Percentiles rank a stretch among this genome's conserved stretches.
Evolutionary conservation across 495 filamentous ascomycete genomes (phyloP).

Genomic region (Oidiodendron maius): DNA sequence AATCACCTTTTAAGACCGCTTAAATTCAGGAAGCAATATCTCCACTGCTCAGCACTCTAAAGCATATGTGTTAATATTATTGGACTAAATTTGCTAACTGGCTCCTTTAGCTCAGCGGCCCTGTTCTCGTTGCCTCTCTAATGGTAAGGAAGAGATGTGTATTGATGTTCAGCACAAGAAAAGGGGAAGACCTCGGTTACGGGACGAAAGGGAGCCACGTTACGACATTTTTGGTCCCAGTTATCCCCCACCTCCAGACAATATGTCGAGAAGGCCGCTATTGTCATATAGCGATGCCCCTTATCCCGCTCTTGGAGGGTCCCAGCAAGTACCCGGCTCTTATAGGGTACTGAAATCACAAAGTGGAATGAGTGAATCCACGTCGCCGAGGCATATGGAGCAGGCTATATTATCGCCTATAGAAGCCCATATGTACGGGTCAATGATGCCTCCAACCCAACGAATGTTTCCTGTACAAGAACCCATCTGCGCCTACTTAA

Average conservation of each 20-base stretch:
- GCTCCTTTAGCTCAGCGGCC: slow-evolving; percentile 49
- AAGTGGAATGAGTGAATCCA: slow-evolving; percentile 27
- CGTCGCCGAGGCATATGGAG: slow-evolving; percentile 40
- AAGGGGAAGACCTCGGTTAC: slow-evolving; percentile 81
- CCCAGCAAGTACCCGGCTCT: slow-evolving; percentile 32
- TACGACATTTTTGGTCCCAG: slow-evolving; percentile 40
- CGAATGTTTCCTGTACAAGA: slow-evolving; percentile 22
- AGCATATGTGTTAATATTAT: no score
- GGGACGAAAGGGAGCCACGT: slow-evolving; percentile 65
- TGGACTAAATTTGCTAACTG: slow-evolving; percentile 15
- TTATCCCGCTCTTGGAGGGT: slow-evolving; percentile 37
- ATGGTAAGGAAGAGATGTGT: slow-evolving; percentile 75
- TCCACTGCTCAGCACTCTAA: no score
- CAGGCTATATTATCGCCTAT: slow-evolving; percentile 32
- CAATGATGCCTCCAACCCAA: slow-evolving; percentile 28
- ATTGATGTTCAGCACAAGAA: slow-evolving; percentile 97
- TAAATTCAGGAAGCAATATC: no score
- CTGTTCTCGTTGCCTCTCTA: slow-evolving; percentile 54
- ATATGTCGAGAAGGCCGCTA: slow-evolving; percentile 37
- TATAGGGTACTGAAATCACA: slow-evolving; percentile 58
- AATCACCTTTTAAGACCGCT: no score
- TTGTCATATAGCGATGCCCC: slow-evolving; percentile 34
- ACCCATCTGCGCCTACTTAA: slow-evolving; percentile 47
- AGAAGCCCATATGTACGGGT: slow-evolving; percentile 38
- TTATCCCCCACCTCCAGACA: slow-evolving; percentile 33